Conservation (phyloP, 2,329 filamentous ascomycete species). For the Aspergillus tubingensis region DNA sequence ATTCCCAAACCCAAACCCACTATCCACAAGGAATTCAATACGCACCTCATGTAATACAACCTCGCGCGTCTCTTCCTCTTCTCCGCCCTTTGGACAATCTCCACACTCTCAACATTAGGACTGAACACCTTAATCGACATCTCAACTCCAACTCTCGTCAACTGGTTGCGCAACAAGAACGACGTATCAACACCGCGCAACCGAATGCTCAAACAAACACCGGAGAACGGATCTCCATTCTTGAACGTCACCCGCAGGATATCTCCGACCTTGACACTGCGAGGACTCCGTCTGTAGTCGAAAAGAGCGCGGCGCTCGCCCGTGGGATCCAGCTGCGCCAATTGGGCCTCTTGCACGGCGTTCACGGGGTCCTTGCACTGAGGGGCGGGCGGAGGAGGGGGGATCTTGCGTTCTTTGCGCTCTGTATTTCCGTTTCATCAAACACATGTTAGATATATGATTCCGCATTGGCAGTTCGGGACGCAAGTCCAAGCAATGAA, state of each 20-base stretch:
- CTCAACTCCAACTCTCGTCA: conserved; percentile 86
- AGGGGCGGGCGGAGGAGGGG: conserved; percentile 50
- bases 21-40: conserved; percentile 10
- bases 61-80: conserved; percentile 85
- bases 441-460: background rate
- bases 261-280: conserved; percentile 81
- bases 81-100: conserved; percentile 82
- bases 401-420: conserved; percentile 55
- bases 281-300: conserved; percentile 68
- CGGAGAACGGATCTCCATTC: conserved; percentile 84
- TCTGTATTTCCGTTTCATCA: conserved; percentile 25
- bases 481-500: too few species aligned
- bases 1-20: background rate
- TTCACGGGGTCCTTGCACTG: conserved; percentile 64
- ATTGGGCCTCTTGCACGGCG: conserved; percentile 67
- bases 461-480: too few species aligned
- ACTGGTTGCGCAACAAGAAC: conserved; percentile 79
- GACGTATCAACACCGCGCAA: conserved; percentile 86
- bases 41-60: conserved; percentile 81
- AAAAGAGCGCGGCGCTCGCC: conserved; percentile 82
- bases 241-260: conserved; percentile 86
- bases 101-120: conserved; percentile 84
- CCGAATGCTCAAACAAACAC: conserved; percentile 84
- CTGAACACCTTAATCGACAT: conserved; percentile 98
- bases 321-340: conserved; percentile 76